Evolutionary conservation across 345 rosid genomes (phyloP), one percentile per base, ranked within the genome.

Genomic region (Laguncularia racemosa): DNA sequence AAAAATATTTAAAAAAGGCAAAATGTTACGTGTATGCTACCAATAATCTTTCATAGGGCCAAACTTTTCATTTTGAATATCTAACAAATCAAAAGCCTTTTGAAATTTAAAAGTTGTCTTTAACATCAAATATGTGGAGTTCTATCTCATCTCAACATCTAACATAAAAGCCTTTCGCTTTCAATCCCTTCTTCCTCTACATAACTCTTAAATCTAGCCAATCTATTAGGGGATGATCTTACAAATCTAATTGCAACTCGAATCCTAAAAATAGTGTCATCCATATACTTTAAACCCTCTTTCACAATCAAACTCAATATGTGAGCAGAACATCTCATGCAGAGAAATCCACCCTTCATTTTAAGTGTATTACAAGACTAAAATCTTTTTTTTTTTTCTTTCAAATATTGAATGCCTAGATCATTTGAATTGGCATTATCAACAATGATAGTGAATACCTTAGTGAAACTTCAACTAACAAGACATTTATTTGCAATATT

Each of bases 391-490:
- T 17, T 52, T 26, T 52, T 12, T 13, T 45, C 52, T n/a, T n/a
- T n/a, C n/a, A n/a, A n/a, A n/a, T n/a, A n/a, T n/a, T n/a, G n/a
- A n/a, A n/a, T n/a, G n/a, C n/a, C n/a, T n/a, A n/a, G n/a, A n/a
- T n/a, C n/a, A n/a, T n/a, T n/a, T n/a, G n/a, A n/a, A n/a, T n/a
- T n/a, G n/a, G n/a, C n/a, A n/a, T n/a, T n/a, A n/a, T n/a, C n/a
- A n/a, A n/a, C n/a, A n/a, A n/a, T n/a, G n/a, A n/a, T n/a, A n/a
- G n/a, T n/a, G n/a, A n/a, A n/a, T 38, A 20, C 57, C 38, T 46
- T 67, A 13, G 11, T 60, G 16, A 67, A 53, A 3, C 52, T 63
- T 63, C 59, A 72, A 40, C 20, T 17, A 16, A 56, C 12, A 13
- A 71, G 58, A 17, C 60, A 4, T 48, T 60, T 16, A 59, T 67